Evolutionary conservation across 2,329 filamentous ascomycete genomes (phyloP).

Genomic region (Neofusicoccum cordaticola): DNA sequence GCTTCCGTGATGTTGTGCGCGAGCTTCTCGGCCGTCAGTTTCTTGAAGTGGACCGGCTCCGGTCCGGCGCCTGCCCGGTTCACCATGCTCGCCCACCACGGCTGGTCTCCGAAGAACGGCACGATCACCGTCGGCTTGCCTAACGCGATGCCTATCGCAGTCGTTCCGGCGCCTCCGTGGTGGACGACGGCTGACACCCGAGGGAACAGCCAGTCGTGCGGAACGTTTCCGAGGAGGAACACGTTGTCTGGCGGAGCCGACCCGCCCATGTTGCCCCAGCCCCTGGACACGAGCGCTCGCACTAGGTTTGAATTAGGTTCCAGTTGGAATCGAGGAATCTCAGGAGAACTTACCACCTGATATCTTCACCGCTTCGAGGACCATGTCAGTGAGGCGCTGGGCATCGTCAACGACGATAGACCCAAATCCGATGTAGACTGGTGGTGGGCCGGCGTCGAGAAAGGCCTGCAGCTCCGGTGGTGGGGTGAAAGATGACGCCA

Average conservation of each 20-base stretch:
- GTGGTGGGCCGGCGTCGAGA: constrained; percentile 46
- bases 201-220: constrained; percentile 72
- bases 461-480: constrained; percentile 49
- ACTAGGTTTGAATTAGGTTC: constrained; percentile 35
- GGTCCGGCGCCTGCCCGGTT: constrained; percentile 63
- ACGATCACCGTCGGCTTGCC: constrained; percentile 73
- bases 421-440: constrained; percentile 74
- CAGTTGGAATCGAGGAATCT: too few relatives aligned
- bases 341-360: constrained; percentile 44
- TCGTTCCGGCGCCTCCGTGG: constrained; percentile 67
- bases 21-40: constrained; percentile 66
- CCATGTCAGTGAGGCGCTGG: constrained; percentile 65
- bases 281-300: constrained; percentile 69
- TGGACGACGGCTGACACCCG: constrained; percentile 9
- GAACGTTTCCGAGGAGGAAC: constrained; percentile 70
- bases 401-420: constrained; percentile 74
- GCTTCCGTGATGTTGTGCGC: constrained; percentile 61
- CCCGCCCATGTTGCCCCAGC: constrained; percentile 69
- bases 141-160: constrained; percentile 69
- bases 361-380: constrained; percentile 65
- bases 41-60: constrained; percentile 65
- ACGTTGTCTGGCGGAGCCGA: constrained; percentile 54
- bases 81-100: constrained; percentile 74
- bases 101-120: constrained; percentile 76
- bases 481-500: constrained; percentile 60